phyloP scores from a whole-genome alignment of 176 grass and related monocot species.

The Oryza longistaminata region DNA sequence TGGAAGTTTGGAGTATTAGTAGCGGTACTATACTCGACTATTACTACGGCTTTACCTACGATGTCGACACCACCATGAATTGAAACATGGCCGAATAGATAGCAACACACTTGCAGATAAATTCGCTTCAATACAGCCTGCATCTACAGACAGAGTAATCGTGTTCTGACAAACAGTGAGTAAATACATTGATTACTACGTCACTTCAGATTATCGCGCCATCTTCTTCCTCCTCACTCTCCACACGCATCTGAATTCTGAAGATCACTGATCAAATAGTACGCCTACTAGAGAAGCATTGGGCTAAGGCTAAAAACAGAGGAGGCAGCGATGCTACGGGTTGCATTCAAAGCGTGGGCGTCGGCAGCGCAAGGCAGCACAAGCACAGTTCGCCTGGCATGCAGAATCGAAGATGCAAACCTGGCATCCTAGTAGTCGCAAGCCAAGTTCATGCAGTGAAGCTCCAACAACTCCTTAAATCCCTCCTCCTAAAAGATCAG shows the following conservation, averaged over 20 bases:
- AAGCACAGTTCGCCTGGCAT: neutral
- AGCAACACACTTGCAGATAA: neutral
- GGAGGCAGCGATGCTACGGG: neutral
- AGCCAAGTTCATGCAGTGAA: conserved; percentile 15
- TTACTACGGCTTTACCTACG: neutral
- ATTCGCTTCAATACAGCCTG: neutral
- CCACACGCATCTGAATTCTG: neutral
- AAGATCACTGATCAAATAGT: conserved; percentile 19
- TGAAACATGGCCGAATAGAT: neutral
- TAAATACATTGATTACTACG: conserved; percentile 5
- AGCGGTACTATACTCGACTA: neutral
- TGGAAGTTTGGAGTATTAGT: conserved; percentile 6
- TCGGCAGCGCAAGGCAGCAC: conserved; percentile 1
- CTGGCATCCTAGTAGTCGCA: neutral
- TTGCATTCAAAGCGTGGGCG: neutral
- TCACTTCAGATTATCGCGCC: conserved; percentile 6
- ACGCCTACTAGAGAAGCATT: neutral
- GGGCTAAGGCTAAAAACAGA: neutral
- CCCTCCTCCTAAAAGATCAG: conserved; percentile 39
- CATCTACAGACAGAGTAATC: neutral
- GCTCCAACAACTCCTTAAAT: conserved; percentile 34
- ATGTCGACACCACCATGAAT: neutral
- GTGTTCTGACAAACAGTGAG: neutral
- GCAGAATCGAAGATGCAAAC: neutral
- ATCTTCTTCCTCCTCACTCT: neutral